These are phyloP conservation scores for Lecanicillium sp. DNA, from an alignment of 2,329 filamentous ascomycete species.

Conservation along the genomic window DNA sequence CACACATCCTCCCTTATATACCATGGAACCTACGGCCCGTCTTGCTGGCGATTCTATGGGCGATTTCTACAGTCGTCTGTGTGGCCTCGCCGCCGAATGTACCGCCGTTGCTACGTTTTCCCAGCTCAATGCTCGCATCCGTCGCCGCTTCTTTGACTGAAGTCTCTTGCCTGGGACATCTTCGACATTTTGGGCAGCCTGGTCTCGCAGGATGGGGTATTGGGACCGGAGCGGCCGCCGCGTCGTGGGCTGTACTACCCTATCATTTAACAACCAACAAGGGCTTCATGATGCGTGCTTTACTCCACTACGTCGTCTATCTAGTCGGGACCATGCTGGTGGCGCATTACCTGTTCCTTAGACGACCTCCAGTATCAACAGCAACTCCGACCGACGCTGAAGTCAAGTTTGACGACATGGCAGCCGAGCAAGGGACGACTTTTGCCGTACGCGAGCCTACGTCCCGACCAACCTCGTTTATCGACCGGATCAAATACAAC, in stretches of 20 bases:
- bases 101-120: conserved; percentile 18
- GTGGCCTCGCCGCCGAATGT: conserved; percentile 24
- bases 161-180: conserved; percentile 22
- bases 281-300: conserved; percentile 18
- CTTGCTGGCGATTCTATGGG: conserved; percentile 19
- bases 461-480: background rate
- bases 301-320: conserved; percentile 18
- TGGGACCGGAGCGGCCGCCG: conserved; percentile 21
- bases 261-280: conserved; percentile 20
- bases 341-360: conserved; percentile 20
- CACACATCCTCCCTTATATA: conserved; percentile 18
- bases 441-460: conserved; percentile 5
- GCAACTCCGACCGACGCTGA: conserved; percentile 9
- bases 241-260: conserved; percentile 20
- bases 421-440: conserved; percentile 8
- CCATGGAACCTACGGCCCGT: conserved; percentile 21
- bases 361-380: conserved; percentile 14
- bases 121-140: conserved; percentile 21
- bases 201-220: conserved; percentile 27
- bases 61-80: conserved; percentile 18
- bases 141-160: conserved; percentile 21
- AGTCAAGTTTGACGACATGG: conserved; percentile 9
- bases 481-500: conserved; percentile 10
- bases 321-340: conserved; percentile 18
- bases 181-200: conserved; percentile 19